phyloP scores from a whole-genome alignment of 495 filamentous ascomycete genomes.

The Tetracladium marchalianum region DNA sequence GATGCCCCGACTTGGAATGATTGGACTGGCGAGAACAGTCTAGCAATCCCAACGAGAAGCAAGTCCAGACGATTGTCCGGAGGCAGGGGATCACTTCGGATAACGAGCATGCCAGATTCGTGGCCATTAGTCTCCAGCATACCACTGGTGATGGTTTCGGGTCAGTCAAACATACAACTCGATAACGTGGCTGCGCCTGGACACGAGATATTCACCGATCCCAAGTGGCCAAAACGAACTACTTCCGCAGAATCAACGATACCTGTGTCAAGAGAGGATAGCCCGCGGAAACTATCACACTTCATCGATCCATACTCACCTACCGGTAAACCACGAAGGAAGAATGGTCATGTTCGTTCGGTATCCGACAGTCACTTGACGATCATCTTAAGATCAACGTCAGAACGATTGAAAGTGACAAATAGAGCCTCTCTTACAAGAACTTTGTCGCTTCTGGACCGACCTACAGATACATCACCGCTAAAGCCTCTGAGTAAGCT shows the following conservation, averaged over 20 bases:
- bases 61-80: background rate
- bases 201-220: slow-evolving; percentile 6
- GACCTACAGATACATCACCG: slow-evolving; percentile 3
- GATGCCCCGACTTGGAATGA: background rate
- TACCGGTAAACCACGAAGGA: background rate
- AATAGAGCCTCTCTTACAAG: slow-evolving; percentile 7
- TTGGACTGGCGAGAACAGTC: background rate
- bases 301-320: background rate
- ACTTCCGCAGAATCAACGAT: background rate
- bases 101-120: slow-evolving; percentile 6
- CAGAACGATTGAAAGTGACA: slow-evolving; percentile 9
- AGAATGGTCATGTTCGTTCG: background rate
- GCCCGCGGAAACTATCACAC: background rate
- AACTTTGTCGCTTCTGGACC: slow-evolving; percentile 1
- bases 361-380: slow-evolving; percentile 12
- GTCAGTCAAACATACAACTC: slow-evolving; percentile 1
- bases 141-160: background rate
- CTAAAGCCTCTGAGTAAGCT: background rate
- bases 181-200: slow-evolving; percentile 11
- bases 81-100: slow-evolving; percentile 2
- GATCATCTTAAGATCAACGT: slow-evolving; percentile 15
- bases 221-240: slow-evolving; percentile 3
- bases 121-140: slow-evolving; percentile 11
- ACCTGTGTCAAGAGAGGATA: background rate
- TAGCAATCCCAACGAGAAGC: background rate